Percentiles rank a stretch among this genome's conserved stretches.
These are phyloP conservation scores for Curvularia verruculosa DNA, from an alignment of 2,329 filamentous ascomycete species.

Conservation along the genomic window DNA sequence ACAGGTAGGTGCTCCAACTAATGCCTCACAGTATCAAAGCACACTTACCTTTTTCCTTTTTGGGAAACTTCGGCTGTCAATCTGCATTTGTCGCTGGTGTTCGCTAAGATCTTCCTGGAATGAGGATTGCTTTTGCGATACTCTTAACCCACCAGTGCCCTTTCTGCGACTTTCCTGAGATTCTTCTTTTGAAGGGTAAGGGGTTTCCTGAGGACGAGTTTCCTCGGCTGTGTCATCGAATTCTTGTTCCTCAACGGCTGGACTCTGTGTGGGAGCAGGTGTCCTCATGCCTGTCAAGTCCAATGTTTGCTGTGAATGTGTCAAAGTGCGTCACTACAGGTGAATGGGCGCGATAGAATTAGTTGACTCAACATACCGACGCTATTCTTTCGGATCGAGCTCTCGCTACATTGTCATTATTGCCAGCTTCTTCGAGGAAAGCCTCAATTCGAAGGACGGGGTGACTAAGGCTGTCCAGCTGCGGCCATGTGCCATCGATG, in stretches of 20 bases:
- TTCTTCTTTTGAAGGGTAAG: slow-evolving; percentile 9
- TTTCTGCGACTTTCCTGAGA: slow-evolving; percentile 24
- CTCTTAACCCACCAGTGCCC: slow-evolving; percentile 37
- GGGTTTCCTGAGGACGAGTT: slow-evolving; percentile 7
- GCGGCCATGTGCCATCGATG: slow-evolving; percentile 34
- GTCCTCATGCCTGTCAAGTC: slow-evolving; percentile 36
- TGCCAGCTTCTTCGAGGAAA: slow-evolving; percentile 38
- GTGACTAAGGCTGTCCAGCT: slow-evolving; percentile 27
- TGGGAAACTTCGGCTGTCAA: slow-evolving; percentile 40
- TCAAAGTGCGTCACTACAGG: slow-evolving; percentile 14
- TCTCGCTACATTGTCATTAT: slow-evolving; percentile 11
- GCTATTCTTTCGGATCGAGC: slow-evolving; percentile 33
- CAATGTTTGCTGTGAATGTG: slow-evolving; percentile 28
- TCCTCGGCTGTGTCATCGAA: slow-evolving; percentile 12
- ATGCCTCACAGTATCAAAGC: background rate
- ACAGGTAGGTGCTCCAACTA: background rate
- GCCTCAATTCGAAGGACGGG: slow-evolving; percentile 41
- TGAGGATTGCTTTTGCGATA: slow-evolving; percentile 31
- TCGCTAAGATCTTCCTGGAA: slow-evolving; percentile 40
- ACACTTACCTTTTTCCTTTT: slow-evolving; percentile 38
- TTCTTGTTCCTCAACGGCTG: slow-evolving; percentile 19
- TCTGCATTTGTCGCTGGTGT: slow-evolving; percentile 43
- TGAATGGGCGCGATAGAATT: background rate
- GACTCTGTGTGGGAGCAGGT: slow-evolving; percentile 31
- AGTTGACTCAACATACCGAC: slow-evolving; percentile 29